Conservation (phyloP, 441 rosid genomes). For the Breynia disticha region DNA sequence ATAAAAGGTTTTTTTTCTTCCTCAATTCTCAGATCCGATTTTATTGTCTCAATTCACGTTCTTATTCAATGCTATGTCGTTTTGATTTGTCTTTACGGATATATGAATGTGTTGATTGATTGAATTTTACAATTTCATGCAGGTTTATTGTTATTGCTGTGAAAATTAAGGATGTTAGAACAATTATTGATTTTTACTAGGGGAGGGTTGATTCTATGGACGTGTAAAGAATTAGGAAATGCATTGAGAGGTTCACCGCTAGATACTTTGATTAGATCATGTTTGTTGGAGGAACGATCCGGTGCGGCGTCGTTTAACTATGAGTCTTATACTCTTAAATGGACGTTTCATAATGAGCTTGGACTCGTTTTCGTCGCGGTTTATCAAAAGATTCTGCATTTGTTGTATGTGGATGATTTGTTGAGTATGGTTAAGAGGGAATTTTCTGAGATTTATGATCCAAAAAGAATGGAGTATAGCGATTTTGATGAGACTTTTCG, state of each 20-base stretch:
- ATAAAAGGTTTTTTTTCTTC: too few relatives aligned
- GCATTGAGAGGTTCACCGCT: slow-evolving; percentile 95
- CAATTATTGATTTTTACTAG: slow-evolving; percentile 85
- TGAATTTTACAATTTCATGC: too few relatives aligned
- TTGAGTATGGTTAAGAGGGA: slow-evolving; percentile 65
- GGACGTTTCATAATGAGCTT: slow-evolving; percentile 93
- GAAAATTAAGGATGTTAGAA: slow-evolving; percentile 53
- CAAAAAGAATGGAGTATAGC: slow-evolving; percentile 41
- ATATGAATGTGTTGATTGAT: too few relatives aligned
- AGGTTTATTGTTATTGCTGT: not conserved
- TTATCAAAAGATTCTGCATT: slow-evolving; percentile 81
- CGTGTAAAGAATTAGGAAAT: slow-evolving; percentile 86
- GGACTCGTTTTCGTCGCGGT: slow-evolving; percentile 93
- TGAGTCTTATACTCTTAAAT: slow-evolving; percentile 82
- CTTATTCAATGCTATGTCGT: too few relatives aligned
- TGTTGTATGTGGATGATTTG: slow-evolving; percentile 84
- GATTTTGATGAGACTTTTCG: slow-evolving; percentile 79
- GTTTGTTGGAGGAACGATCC: slow-evolving; percentile 93
- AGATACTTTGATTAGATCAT: slow-evolving; percentile 78
- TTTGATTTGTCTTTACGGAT: too few relatives aligned
- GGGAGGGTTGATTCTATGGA: slow-evolving; percentile 97
- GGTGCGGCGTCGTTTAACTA: slow-evolving; percentile 65
- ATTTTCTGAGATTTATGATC: slow-evolving; percentile 71
- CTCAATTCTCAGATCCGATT: too few relatives aligned
- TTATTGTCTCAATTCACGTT: too few relatives aligned